These are phyloP conservation scores for Candida pseudocylindracea DNA, from an alignment of 1,139 yeast genomes.

Conservation along the genomic window DNA sequence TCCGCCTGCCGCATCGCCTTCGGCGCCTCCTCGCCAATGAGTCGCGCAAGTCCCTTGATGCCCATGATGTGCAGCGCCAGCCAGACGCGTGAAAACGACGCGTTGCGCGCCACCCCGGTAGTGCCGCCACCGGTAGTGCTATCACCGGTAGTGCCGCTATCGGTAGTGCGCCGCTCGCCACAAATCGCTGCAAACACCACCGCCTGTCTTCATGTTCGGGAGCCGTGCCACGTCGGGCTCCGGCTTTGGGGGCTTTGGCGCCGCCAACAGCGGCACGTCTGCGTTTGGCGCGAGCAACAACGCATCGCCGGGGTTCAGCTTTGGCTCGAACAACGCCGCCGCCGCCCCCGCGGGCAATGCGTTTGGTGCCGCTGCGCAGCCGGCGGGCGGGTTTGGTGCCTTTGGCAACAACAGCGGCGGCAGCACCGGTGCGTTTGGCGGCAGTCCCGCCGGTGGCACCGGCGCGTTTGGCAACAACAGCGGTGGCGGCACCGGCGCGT, in stretches of 20 bases:
- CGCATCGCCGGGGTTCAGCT: too few relatives aligned
- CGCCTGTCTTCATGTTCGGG: conserved; percentile 1
- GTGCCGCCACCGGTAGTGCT: too few relatives aligned
- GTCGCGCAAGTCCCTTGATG: conserved; percentile 36
- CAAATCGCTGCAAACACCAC: conserved; percentile 1
- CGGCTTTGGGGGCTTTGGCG: conserved; percentile 5
- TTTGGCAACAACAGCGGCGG: conserved; percentile 6
- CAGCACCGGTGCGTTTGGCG: not conserved
- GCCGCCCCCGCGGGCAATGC: too few relatives aligned
- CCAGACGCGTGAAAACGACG: not conserved
- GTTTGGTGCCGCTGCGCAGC: too few relatives aligned
- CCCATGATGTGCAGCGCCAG: not conserved
- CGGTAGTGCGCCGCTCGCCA: conserved; percentile 1
- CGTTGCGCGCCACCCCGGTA: not conserved
- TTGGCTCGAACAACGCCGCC: conserved; percentile 3
- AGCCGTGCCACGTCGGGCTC: conserved; percentile 3
- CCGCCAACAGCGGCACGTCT: conserved; percentile 3
- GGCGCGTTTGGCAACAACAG: conserved; percentile 7
- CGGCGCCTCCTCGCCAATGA: conserved; percentile 82
- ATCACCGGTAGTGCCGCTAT: too few relatives aligned
- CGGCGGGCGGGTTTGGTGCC: too few relatives aligned
- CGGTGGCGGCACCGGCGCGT: conserved; percentile 6
- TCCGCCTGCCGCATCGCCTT: conserved; percentile 56
- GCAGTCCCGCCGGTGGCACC: conserved; percentile 3
- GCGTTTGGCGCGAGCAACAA: conserved; percentile 7